Percentiles rank a stretch among this genome's conserved stretches.
phyloP scores from a whole-genome alignment of 768 basidiomycete species.

The Mycena latifolia region DNA sequence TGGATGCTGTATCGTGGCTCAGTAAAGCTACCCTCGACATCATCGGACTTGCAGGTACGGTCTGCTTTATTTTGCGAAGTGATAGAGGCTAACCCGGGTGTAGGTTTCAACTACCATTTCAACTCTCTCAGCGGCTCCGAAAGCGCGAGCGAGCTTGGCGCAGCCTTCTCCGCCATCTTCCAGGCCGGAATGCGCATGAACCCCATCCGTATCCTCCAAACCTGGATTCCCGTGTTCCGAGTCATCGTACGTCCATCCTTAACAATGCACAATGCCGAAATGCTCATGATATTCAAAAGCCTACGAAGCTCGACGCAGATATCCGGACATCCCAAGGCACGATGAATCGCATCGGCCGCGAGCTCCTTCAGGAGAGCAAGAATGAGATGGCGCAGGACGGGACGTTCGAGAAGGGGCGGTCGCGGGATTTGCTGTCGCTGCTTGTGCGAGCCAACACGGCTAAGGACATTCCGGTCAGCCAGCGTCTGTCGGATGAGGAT shows the following conservation, averaged over 20 bases:
- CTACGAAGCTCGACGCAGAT: constrained; percentile 39
- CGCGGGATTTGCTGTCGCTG: constrained; percentile 68
- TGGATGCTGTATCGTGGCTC: constrained; percentile 66
- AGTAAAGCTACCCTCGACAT: constrained; percentile 65
- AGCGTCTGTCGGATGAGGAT: constrained; percentile 71
- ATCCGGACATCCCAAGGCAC: constrained; percentile 39
- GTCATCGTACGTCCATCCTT: constrained; percentile 44
- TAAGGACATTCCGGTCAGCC: constrained; percentile 63
- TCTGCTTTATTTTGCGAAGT: too few relatives aligned
- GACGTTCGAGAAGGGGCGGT: constrained; percentile 45
- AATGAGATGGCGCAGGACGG: constrained; percentile 42
- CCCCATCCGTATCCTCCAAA: constrained; percentile 39
- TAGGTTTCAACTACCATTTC: constrained; percentile 27
- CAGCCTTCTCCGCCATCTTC: constrained; percentile 47
- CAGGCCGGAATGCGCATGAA: constrained; percentile 49
- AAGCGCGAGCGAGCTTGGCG: too few relatives aligned
- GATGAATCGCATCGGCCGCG: constrained; percentile 64
- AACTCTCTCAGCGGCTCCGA: too few relatives aligned
- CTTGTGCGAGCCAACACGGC: constrained; percentile 75
- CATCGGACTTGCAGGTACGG: constrained; percentile 49
- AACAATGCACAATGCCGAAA: too few relatives aligned
- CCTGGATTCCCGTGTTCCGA: constrained; percentile 43
- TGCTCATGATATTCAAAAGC: too few relatives aligned
- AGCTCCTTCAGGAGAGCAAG: constrained; percentile 65
- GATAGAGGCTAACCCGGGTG: not conserved